phyloP scores from a whole-genome alignment of 2,329 filamentous ascomycete species.

The Eutypella sp. region DNA sequence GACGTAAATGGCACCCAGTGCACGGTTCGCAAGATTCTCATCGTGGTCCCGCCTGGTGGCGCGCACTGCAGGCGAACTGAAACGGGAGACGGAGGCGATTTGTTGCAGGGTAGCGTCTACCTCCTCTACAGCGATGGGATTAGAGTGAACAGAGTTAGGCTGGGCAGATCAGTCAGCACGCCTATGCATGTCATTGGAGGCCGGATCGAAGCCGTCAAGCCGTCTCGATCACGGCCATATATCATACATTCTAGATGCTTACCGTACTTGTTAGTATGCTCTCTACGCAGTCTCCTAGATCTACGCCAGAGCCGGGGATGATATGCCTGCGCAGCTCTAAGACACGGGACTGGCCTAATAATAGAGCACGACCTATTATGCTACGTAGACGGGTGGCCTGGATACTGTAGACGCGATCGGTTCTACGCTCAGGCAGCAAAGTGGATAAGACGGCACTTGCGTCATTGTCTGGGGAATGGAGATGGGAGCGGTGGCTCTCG shows the following conservation, averaged over 20 bases:
- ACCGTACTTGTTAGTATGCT: slow-evolving; percentile 58
- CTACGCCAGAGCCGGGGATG: slow-evolving; percentile 50
- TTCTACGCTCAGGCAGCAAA: slow-evolving; percentile 69
- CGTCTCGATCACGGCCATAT: no score
- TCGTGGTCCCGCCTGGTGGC: slow-evolving; percentile 22
- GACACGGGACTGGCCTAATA: slow-evolving; percentile 57
- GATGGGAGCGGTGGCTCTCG: slow-evolving; percentile 47
- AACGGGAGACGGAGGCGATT: slow-evolving; percentile 63
- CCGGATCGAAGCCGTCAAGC: not conserved
- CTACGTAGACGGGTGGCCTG: slow-evolving; percentile 57
- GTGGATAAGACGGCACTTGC: slow-evolving; percentile 66
- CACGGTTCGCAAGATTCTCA: slow-evolving; percentile 32
- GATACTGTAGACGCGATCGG: slow-evolving; percentile 73
- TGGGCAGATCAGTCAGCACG: slow-evolving; percentile 28
- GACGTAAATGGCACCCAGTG: slow-evolving; percentile 53
- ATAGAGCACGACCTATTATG: slow-evolving; percentile 63
- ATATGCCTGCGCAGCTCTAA: slow-evolving; percentile 60
- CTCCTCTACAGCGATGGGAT: slow-evolving; percentile 62
- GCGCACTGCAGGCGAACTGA: slow-evolving; percentile 63
- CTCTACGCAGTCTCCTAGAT: slow-evolving; percentile 70
- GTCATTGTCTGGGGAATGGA: slow-evolving; percentile 54
- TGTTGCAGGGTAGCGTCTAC: slow-evolving; percentile 62
- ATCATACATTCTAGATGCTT: no score
- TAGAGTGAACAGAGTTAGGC: slow-evolving; percentile 38
- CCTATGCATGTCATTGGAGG: no score